Evolutionary conservation across 1,139 yeast species (phyloP), one percentile per base, ranked within the genome.

Genomic region (Candida buenavistaensis): DNA sequence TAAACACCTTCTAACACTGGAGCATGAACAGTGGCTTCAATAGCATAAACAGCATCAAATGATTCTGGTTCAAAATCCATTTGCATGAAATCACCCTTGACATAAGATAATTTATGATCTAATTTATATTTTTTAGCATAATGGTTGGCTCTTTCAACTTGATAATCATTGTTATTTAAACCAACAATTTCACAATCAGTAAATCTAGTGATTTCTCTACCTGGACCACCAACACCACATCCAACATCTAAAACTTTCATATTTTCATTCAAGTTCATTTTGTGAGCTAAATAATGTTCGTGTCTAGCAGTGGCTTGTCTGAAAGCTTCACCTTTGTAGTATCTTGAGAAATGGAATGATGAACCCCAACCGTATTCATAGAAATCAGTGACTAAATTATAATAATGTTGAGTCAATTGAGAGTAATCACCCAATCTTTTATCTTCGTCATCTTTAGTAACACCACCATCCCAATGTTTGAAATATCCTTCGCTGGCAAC

Each of bases 331-430:
- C 97, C 97, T 57, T 73, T 75, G 73, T 87, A 90, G 71, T 83
- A 92, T 53, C 96, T 80, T 29, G 96, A 87, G 62, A 92, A 92
- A 64, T 92, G 98, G 87, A 92, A 92, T n/a, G 96, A 87, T 15
- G 96, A 78, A 45, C 98, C 98, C 98, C 98, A 92, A 31, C 98
- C 98, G 64, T 92, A 92, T 70, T 92, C 98, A 72, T 92, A 92
- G 57, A 80, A 87, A 64, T 92, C 98, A 25, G 98, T 90, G 36
- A 88, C 97, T 59, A 92, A 80, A 70, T 92, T 92, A 72, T 92
- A 92, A 75, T 89, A 92, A 57, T 94, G 96, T 62, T 87, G 92
- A 39, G 98, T 92, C 52, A 89, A 78, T 52, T 84, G 81, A 40
- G 95, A 85, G 69, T 92, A 92, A 62, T 87, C 96, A 30, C 73